These are phyloP conservation scores for Ophiocordyceps unilateralis DNA, from an alignment of 2,329 filamentous ascomycete species.

Conservation along the genomic window DNA sequence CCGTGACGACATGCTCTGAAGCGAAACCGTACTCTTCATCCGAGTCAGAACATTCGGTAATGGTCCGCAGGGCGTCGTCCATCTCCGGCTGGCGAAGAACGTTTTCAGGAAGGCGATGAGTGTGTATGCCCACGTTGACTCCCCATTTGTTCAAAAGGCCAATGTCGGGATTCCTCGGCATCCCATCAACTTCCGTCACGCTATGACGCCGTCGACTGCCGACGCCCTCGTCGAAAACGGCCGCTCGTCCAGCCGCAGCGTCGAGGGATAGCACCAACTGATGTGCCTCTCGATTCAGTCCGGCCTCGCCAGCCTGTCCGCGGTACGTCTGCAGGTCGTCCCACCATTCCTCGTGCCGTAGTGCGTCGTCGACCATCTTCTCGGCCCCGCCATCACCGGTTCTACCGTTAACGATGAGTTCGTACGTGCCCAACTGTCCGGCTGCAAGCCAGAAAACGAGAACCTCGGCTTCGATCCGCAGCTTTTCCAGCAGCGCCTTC, in stretches of 20 bases:
- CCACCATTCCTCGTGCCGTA: slow-evolving; percentile 72
- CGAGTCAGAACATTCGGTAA: slow-evolving; percentile 13
- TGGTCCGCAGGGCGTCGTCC: slow-evolving; percentile 14
- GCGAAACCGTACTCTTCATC: slow-evolving; percentile 12
- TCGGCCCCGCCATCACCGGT: slow-evolving; percentile 35
- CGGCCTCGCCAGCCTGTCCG: slow-evolving; percentile 19
- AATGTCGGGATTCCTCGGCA: slow-evolving; percentile 43
- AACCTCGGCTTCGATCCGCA: slow-evolving; percentile 66
- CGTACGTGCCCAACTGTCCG: slow-evolving; percentile 55
- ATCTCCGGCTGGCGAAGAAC: slow-evolving; percentile 29
- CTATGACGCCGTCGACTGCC: slow-evolving; percentile 22
- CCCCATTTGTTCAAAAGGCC: slow-evolving; percentile 36
- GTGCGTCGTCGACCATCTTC: slow-evolving; percentile 43
- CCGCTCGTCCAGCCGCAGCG: slow-evolving; percentile 22
- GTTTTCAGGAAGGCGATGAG: slow-evolving; percentile 49
- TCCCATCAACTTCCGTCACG: slow-evolving; percentile 40
- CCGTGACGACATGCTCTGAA: slow-evolving; percentile 10
- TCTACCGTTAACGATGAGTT: slow-evolving; percentile 60
- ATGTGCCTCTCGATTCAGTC: slow-evolving; percentile 23
- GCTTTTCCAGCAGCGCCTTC: slow-evolving; percentile 56
- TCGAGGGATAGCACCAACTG: slow-evolving; percentile 27
- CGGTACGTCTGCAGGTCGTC: slow-evolving; percentile 46
- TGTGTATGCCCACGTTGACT: slow-evolving; percentile 57
- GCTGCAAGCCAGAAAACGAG: slow-evolving; percentile 69
- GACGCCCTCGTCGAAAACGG: slow-evolving; percentile 19